Conservation (phyloP, 2,329 filamentous ascomycete species). For the Nemania sp. region DNA sequence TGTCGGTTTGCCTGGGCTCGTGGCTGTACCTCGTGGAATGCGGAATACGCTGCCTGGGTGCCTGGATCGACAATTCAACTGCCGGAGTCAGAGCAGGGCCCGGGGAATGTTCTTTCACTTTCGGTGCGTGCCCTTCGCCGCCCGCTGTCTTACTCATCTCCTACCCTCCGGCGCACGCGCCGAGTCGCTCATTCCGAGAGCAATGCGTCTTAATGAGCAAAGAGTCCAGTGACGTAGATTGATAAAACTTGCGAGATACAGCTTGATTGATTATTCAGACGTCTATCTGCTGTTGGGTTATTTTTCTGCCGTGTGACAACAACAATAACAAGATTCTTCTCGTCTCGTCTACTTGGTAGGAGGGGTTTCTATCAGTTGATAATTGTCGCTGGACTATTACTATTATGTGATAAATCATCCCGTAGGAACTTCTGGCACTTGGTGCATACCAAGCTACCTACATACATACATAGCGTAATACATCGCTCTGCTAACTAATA, state of each 20-base stretch:
- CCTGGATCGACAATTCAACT: conserved; percentile 28
- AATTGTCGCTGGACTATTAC: conserved; percentile 41
- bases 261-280: conserved; percentile 13
- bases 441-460: conserved; percentile 31
- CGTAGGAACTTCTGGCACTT: conserved; percentile 33
- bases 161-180: conserved; percentile 22
- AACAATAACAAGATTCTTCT: conserved; percentile 1
- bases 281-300: conserved; percentile 15
- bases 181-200: conserved; percentile 36
- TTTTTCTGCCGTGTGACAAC: conserved; percentile 24
- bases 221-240: background rate
- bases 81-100: conserved; percentile 31
- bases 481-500: background rate
- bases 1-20: conserved; percentile 2
- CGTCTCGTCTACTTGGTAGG: background rate
- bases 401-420: conserved; percentile 40
- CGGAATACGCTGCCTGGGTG: background rate
- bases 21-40: conserved; percentile 11
- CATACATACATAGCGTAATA: conserved; percentile 17
- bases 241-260: background rate
- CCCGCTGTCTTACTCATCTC: conserved; percentile 39
- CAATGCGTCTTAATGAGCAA: conserved; percentile 8
- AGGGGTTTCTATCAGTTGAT: background rate
- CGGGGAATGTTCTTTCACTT: conserved; percentile 35
- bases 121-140: conserved; percentile 30